Conservation (phyloP, 2,329 filamentous ascomycete genomes). For the Zymoseptoria pseudotritici region DNA sequence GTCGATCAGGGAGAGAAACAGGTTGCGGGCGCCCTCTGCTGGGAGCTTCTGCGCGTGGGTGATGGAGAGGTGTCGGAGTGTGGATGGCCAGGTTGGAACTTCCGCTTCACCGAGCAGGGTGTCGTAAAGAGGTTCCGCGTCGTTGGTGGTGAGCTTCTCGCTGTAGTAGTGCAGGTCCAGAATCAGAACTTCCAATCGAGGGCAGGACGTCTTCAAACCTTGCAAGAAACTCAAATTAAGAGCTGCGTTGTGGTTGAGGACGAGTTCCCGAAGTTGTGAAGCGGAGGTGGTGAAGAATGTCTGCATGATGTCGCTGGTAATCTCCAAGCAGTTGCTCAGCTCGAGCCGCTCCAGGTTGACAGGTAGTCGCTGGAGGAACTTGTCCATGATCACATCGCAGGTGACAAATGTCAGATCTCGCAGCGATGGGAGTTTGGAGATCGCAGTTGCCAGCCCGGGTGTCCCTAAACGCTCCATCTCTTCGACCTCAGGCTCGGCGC, state of each 20-base stretch:
- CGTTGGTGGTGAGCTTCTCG: constrained; percentile 57
- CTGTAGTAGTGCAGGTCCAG: constrained; percentile 77
- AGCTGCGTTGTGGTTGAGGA: constrained; percentile 70
- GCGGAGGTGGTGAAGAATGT: constrained; percentile 63
- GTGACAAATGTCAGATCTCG: constrained; percentile 65
- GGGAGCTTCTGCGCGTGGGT: constrained; percentile 68
- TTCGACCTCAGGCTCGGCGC: constrained; percentile 13
- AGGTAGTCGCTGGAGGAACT: constrained; percentile 63
- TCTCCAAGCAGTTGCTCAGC: constrained; percentile 69
- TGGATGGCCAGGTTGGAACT: constrained; percentile 69
- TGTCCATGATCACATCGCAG: constrained; percentile 62
- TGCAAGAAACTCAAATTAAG: constrained; percentile 69
- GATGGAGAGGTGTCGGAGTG: constrained; percentile 64
- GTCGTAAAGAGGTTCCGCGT: constrained; percentile 69
- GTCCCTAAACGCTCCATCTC: constrained; percentile 21
- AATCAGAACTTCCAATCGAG: constrained; percentile 59
- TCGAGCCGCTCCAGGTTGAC: constrained; percentile 58
- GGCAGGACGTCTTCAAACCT: constrained; percentile 59
- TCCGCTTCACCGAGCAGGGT: constrained; percentile 55
- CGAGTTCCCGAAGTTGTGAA: constrained; percentile 56
- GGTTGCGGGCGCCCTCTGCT: constrained; percentile 62
- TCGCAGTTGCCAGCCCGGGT: constrained; percentile 37
- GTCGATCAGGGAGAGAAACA: constrained; percentile 72
- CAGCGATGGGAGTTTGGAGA: constrained; percentile 55
- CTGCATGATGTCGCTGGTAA: constrained; percentile 60